A percentile compares a stretch with the other conserved stretches of the same genome.
These are phyloP conservation scores for Eucalyptus sideroxylon DNA, from an alignment of 345 rosid species.

Conservation along the genomic window DNA sequence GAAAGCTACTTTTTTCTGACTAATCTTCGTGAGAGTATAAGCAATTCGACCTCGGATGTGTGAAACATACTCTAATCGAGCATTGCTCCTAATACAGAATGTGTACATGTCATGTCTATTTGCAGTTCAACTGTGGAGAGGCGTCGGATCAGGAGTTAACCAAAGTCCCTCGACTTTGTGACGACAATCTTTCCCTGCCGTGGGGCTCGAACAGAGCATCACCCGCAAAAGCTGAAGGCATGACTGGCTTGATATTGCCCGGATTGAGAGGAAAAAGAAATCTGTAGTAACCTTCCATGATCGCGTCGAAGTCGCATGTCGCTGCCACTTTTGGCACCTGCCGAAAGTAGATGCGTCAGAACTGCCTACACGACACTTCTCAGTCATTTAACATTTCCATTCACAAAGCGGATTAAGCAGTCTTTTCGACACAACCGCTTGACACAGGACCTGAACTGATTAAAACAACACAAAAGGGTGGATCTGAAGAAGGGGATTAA, in stretches of 20 bases:
- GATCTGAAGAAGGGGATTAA: not conserved
- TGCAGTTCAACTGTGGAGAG: not conserved
- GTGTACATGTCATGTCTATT: not conserved
- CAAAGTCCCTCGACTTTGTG: not conserved
- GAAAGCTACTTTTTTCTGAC: not conserved
- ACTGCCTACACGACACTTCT: not conserved
- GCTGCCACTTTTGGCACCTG: conserved; percentile 76
- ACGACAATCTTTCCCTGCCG: conserved; percentile 29
- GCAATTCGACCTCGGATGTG: not conserved
- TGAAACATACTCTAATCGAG: not conserved
- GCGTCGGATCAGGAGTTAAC: not conserved
- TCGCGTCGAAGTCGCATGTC: conserved; percentile 61
- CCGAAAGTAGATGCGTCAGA: not conserved
- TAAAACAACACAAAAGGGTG: not conserved
- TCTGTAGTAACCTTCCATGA: conserved; percentile 76
- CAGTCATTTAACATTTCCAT: not conserved
- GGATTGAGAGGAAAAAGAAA: conserved; percentile 81
- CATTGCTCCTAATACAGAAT: not conserved
- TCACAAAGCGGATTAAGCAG: not conserved
- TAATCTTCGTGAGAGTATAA: not conserved
- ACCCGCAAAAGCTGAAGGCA: conserved; percentile 38
- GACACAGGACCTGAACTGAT: not conserved
- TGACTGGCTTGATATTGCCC: conserved; percentile 52
- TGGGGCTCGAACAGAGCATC: conserved; percentile 41
- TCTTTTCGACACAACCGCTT: not conserved